Evolutionary conservation across 495 filamentous ascomycete species (phyloP), one percentile per base, ranked within the genome.

Genomic region (Aspergillus indologenus): DNA sequence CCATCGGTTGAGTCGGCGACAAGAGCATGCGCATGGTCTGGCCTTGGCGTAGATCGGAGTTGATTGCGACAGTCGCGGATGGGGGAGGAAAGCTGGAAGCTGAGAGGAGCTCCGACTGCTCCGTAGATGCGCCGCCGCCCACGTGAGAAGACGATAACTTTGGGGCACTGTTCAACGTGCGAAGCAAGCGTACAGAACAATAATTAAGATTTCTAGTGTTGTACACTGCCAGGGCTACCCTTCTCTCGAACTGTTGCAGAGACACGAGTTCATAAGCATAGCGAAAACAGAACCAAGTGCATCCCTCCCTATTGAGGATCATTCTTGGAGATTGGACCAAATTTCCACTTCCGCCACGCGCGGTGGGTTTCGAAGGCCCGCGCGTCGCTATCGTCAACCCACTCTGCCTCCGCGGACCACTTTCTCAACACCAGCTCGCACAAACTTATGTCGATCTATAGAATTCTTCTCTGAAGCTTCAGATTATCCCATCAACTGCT

Each of bases 1-100:
- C 72, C 83, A 82, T 83, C 65, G 64, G 70, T 65, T 64, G 59
- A 45, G 45, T 52, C 42, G 54, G 68, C 64, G 56, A 61, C 61
- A 63, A 54, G 62, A 70, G 71, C 71, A 75, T 76, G 62, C 69
- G 71, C 71, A 75, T 76, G 74, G 59, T 40, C 34, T 40, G 34
- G 34, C 68, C 64, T 60, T 49, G 40, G 53, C 61, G 11, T 17
- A 29, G 22, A 56, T 57, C 61, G 58, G 50, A 63, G 46, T 34
- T 34, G 63, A 52, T 57, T 60, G 19, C 49, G 24, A 6, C 57
- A 58, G 58, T 62, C 58, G 3, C 26, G 54, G 54, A 61, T n/a
- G 52, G 61, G 52, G 56, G 64, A 59, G 47, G 59, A 59, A 54
- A 29, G 31, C 19, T 45, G 17, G 29, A 54, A 6, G 31, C 53